Percentiles rank a stretch among this genome's conserved stretches.
Evolutionary conservation across 1,284 basidiomycete genomes (phyloP).

Genomic region (Termitomyces sp.): DNA sequence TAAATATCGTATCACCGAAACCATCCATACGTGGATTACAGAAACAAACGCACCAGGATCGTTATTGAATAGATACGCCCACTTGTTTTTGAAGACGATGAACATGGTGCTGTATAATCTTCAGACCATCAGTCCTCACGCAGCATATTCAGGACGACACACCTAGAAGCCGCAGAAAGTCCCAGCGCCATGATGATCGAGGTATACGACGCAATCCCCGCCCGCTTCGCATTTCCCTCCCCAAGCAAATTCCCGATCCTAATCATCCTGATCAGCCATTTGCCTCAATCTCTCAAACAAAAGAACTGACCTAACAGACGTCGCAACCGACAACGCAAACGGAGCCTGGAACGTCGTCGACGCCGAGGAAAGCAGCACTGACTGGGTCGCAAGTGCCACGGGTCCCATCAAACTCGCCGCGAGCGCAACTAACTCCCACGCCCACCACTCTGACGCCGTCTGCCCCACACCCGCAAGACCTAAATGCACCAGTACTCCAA

Average conservation of each 20-base stretch:
- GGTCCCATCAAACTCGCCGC: conserved; percentile 58
- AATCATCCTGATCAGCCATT: background rate
- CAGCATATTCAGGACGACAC: conserved; percentile 1
- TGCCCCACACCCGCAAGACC: conserved; percentile 71
- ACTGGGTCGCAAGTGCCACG: conserved; percentile 65
- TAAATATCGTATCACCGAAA: conserved; percentile 13
- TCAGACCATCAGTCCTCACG: background rate
- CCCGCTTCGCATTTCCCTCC: conserved; percentile 62
- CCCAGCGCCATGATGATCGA: conserved; percentile 56
- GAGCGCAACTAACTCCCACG: conserved; percentile 73
- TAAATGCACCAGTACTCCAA: conserved; percentile 70
- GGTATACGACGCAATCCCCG: conserved; percentile 58
- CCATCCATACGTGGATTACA: background rate
- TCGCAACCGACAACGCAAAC: conserved; percentile 74
- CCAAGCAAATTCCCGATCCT: conserved; percentile 83
- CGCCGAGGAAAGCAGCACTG: conserved; percentile 66
- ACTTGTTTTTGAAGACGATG: conserved; percentile 64
- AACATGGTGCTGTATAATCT: conserved; percentile 51
- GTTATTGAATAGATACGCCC: conserved; percentile 83
- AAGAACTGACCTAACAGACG: conserved; percentile 65
- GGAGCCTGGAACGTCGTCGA: conserved; percentile 85
- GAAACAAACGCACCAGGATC: conserved; percentile 50
- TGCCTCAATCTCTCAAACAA: background rate
- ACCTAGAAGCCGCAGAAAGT: conserved; percentile 63
- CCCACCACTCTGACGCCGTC: conserved; percentile 84